Evolutionary conservation across 2,329 filamentous ascomycete species (phyloP), one percentile per base, ranked within the genome.

Genomic region (Berkeleyomyces rouxiae): DNA sequence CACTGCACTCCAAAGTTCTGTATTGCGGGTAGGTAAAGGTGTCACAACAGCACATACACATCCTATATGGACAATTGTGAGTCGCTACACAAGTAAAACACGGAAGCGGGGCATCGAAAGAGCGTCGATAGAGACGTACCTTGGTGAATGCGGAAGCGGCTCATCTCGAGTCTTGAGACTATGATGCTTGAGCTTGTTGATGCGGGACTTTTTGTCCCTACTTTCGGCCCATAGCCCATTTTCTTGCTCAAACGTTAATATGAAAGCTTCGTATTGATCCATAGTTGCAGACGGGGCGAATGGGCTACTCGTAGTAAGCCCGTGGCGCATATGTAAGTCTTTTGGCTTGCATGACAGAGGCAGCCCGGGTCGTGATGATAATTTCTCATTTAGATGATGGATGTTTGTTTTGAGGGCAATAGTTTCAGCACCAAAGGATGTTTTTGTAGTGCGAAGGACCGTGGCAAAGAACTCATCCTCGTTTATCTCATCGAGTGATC

Each of bases 11-110:
- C 13, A 65, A 43, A 58, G 42, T 37, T 16, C 49, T 37, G 49
- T 65, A 61, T 10, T 57, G 13, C 16, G 58, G 47, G 36, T 71
- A 73, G 66, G 73, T 73, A 66, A 81, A 77, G 58, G 82, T 77
- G 58, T 80, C 77, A 64, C 77, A 78, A 67, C 82, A 85, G 67
- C 77, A 80, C 57, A 78, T 76, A 66, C 82, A 85, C 16, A 77
- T 78, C 65, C 82, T 84, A 67, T 7, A 13, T 9, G 23, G 7
- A 49, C 13, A 9, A 11, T 51, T 53, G 37, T 31, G 11, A 46
- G 40, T 47, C 33, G 31, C 16, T 33, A n/a, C 40, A 6, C 3
- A 46, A 31, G 11, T n/a, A n/a, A n/a, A 5, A 43, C n/a, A 43
- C n/a, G 11, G 10, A 58, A 58, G 36, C 11, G 33, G 31, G 53